These are phyloP conservation scores for Thelonectria discophora DNA, from an alignment of 2,329 filamentous ascomycete species.

Conservation along the genomic window DNA sequence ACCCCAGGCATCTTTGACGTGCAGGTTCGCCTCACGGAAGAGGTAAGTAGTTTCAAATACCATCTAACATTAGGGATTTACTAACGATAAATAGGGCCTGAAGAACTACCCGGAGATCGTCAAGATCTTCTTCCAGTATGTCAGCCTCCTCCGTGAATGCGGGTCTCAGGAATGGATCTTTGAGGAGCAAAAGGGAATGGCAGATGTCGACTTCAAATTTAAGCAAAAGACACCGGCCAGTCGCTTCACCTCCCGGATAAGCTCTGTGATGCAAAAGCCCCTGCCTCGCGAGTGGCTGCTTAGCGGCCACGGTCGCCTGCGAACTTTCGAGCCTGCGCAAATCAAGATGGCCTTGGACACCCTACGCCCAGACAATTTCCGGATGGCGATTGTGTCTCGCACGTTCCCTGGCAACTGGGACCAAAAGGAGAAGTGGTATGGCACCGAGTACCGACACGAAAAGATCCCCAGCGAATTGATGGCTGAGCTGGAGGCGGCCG, in stretches of 20 bases:
- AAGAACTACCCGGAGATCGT: constrained; percentile 83
- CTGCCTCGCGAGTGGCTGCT: constrained; percentile 87
- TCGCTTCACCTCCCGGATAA: constrained; percentile 85
- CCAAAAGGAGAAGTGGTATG: constrained; percentile 95
- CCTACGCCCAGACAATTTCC: constrained; percentile 88
- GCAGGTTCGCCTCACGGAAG: constrained; percentile 81
- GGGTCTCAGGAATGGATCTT: constrained; percentile 93
- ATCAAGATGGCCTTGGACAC: constrained; percentile 79
- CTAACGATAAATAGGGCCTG: constrained; percentile 60
- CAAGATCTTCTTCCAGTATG: constrained; percentile 89
- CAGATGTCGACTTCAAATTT: constrained; percentile 94
- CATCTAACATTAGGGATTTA: neutral
- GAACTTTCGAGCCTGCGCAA: constrained; percentile 80
- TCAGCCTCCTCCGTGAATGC: constrained; percentile 82
- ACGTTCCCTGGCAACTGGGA: constrained; percentile 87
- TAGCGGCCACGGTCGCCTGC: constrained; percentile 78
- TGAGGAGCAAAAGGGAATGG: constrained; percentile 87
- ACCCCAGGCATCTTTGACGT: constrained; percentile 80
- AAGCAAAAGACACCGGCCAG: constrained; percentile 91
- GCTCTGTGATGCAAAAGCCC: constrained; percentile 90
- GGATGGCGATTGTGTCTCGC: constrained; percentile 83
- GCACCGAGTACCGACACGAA: constrained; percentile 89
- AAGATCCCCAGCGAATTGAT: constrained; percentile 81
- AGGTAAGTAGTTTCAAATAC: constrained; percentile 56
- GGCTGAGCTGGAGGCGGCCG: constrained; percentile 72